These are phyloP conservation scores for Fraxinus quadrangulata DNA, from an alignment of 257 asterid genomes.

Conservation along the genomic window DNA sequence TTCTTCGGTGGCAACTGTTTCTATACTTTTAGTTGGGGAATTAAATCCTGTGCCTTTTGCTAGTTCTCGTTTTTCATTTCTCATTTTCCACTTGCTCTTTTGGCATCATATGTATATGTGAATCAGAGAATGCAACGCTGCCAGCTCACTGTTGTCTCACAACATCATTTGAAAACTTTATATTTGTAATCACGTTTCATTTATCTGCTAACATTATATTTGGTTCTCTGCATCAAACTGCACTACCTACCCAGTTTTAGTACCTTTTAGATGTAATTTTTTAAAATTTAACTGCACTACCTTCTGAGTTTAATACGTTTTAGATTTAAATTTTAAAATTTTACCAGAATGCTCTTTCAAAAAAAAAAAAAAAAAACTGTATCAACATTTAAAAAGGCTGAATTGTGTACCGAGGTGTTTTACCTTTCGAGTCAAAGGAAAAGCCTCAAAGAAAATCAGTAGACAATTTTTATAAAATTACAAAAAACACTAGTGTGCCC, in stretches of 20 bases:
- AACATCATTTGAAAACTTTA: not conserved
- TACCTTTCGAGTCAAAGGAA: not conserved
- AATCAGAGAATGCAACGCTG: not conserved
- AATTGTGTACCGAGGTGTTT: not conserved
- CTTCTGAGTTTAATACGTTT: not conserved
- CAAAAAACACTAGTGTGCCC: not conserved
- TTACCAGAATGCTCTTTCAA: not conserved
- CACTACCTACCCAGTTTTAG: not conserved
- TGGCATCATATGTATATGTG: not conserved
- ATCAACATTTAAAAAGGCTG: not conserved
- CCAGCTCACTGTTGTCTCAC: not conserved
- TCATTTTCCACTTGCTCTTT: not conserved
- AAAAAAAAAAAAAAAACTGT: not conserved
- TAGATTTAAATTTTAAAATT: not conserved
- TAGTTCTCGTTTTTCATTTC: not conserved
- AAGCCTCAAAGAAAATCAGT: not conserved
- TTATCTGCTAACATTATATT: not conserved
- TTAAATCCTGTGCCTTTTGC: not conserved
- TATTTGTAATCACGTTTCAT: not conserved
- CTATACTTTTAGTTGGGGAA: not conserved
- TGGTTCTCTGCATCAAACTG: not conserved
- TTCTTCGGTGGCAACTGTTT: slow-evolving; percentile 14
- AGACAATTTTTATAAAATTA: not conserved
- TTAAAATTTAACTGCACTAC: not conserved
- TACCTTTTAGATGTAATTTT: not conserved